Conservation (phyloP, 1,284 basidiomycete genomes). For the Phellinidium pouzarii region DNA sequence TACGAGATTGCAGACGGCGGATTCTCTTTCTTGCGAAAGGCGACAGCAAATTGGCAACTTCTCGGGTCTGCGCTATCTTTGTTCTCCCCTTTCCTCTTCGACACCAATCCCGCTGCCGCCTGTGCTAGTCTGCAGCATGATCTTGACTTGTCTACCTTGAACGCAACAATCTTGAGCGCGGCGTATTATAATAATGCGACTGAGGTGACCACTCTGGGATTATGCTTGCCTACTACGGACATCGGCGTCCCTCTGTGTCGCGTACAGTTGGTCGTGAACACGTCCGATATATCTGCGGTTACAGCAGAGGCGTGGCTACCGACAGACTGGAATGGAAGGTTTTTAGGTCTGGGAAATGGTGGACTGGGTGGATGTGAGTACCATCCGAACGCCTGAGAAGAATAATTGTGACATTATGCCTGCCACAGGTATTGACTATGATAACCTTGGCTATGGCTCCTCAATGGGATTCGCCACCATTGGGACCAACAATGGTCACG, state of each 20-base stretch:
- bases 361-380: constrained; percentile 19
- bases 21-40: constrained; percentile 3
- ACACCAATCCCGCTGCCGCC: constrained; percentile 7
- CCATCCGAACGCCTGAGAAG: background rate
- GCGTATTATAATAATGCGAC: constrained; percentile 6
- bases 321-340: constrained; percentile 15
- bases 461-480: constrained; percentile 25
- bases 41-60: constrained; percentile 4
- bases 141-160: background rate
- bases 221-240: background rate
- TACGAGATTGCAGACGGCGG: background rate
- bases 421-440: constrained; percentile 18
- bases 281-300: constrained; percentile 11
- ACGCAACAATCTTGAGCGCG: constrained; percentile 11
- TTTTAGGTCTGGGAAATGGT: constrained; percentile 17
- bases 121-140: background rate
- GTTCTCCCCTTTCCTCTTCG: constrained; percentile 2
- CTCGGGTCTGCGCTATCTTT: constrained; percentile 3
- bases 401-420: background rate
- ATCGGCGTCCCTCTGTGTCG: constrained; percentile 13
- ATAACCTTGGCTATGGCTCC: constrained; percentile 23
- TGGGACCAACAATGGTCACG: constrained; percentile 28
- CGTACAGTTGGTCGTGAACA: constrained; percentile 15
- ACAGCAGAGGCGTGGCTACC: constrained; percentile 17
- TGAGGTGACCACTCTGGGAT: constrained; percentile 3